A percentile compares a stretch with the other conserved stretches of the same genome.
Evolutionary conservation across 2,329 filamentous ascomycete genomes (phyloP).

Genomic region (Aspergillus ochraceus): DNA sequence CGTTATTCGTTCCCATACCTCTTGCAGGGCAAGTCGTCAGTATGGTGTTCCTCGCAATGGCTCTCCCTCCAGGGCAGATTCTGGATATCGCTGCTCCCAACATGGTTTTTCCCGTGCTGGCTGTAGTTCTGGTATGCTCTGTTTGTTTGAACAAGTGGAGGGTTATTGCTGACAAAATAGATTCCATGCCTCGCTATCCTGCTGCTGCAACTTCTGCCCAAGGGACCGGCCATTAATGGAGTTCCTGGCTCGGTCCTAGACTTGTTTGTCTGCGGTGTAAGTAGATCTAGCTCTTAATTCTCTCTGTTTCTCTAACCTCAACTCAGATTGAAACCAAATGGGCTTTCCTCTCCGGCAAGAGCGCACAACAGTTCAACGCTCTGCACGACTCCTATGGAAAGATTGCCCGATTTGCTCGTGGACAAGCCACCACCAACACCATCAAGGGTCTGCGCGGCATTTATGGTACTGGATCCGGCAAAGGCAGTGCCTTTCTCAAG

Average conservation of each 20-base stretch:
- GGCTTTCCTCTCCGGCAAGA: conserved; percentile 19
- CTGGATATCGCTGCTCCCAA: conserved; percentile 1
- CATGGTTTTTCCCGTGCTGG: conserved; percentile 1
- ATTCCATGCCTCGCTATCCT: conserved; percentile 17
- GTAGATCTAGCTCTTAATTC: background rate
- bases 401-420: conserved; percentile 23
- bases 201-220: conserved; percentile 14
- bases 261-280: conserved; percentile 20
- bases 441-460: conserved; percentile 24
- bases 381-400: conserved; percentile 22
- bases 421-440: conserved; percentile 27
- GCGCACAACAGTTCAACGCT: conserved; percentile 20
- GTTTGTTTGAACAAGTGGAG: background rate
- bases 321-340: conserved; percentile 22
- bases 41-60: conserved; percentile 1
- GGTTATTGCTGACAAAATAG: background rate
- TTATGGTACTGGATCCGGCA: conserved; percentile 21
- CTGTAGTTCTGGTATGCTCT: conserved; percentile 3
- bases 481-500: conserved; percentile 23
- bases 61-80: conserved; percentile 1
- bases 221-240: conserved; percentile 18
- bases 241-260: conserved; percentile 18
- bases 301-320: background rate
- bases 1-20: background rate
- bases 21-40: background rate